Evolutionary conservation across 805 yeast species (phyloP).

Genomic region (Saccharomycopsis selenospora): DNA sequence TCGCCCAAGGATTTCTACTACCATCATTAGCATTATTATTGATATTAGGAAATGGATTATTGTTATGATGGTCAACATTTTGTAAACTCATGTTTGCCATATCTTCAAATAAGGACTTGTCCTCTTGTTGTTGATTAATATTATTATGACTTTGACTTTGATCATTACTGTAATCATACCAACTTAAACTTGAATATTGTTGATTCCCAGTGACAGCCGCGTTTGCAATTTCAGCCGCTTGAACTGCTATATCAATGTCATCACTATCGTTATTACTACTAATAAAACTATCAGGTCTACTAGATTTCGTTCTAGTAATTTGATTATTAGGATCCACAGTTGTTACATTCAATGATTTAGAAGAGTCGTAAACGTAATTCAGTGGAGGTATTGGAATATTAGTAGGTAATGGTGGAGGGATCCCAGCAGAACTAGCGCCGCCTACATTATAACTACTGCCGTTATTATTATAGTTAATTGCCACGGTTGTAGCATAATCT

Average conservation of each 20-base stretch:
- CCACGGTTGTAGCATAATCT: background rate
- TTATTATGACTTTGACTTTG: background rate
- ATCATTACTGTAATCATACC: background rate
- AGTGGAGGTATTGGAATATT: too few relatives aligned
- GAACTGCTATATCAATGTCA: background rate
- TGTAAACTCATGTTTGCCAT: background rate
- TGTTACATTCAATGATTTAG: background rate
- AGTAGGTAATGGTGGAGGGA: too few relatives aligned
- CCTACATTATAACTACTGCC: background rate
- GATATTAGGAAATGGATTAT: background rate
- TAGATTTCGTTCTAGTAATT: background rate
- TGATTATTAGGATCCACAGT: background rate
- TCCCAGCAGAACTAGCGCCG: too few relatives aligned
- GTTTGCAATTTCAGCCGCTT: background rate
- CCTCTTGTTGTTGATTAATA: too few relatives aligned
- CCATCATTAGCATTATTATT: background rate
- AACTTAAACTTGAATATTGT: background rate
- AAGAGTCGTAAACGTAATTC: too few relatives aligned
- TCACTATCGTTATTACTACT: background rate
- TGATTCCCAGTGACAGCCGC: background rate
- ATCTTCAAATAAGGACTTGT: background rate
- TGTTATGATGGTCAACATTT: background rate
- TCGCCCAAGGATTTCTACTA: constrained; percentile 16
- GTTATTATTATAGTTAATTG: background rate
- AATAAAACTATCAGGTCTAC: background rate